These are phyloP conservation scores for Filosporella fistucella DNA, from an alignment of 495 filamentous ascomycete genomes.

Conservation along the genomic window DNA sequence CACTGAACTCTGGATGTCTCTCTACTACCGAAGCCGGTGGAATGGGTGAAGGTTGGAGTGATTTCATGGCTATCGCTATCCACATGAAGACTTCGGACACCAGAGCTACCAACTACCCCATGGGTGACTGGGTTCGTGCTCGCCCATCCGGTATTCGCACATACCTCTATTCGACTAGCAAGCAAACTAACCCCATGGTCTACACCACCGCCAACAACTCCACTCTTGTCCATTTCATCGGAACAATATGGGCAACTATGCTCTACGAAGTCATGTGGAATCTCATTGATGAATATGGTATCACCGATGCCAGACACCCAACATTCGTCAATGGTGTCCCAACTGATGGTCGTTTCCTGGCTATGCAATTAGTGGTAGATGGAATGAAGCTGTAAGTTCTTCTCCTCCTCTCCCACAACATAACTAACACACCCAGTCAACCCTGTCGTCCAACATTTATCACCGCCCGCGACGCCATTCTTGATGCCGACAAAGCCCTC, in stretches of 20 bases:
- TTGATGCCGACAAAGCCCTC: conserved; percentile 1
- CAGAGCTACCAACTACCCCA: background rate
- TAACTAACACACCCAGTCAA: background rate
- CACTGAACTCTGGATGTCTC: background rate
- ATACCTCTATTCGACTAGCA: background rate
- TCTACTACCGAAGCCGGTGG: background rate
- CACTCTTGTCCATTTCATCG: background rate
- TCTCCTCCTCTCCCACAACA: background rate
- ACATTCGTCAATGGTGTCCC: background rate
- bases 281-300: background rate
- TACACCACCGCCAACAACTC: background rate
- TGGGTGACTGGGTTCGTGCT: background rate
- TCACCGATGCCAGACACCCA: background rate
- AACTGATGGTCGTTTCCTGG: background rate
- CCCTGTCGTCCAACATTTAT: background rate
- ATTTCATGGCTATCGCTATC: background rate
- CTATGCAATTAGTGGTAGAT: background rate
- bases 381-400: background rate
- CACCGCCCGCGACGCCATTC: background rate
- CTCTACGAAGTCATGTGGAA: conserved; percentile 1
- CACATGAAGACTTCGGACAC: background rate
- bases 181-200: background rate
- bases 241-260: background rate
- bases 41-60: background rate
- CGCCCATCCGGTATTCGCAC: background rate